Base-by-base conservation (phyloP, 371 early-diverging fungal genomes). In the Lichtheimia ramosa region DNA sequence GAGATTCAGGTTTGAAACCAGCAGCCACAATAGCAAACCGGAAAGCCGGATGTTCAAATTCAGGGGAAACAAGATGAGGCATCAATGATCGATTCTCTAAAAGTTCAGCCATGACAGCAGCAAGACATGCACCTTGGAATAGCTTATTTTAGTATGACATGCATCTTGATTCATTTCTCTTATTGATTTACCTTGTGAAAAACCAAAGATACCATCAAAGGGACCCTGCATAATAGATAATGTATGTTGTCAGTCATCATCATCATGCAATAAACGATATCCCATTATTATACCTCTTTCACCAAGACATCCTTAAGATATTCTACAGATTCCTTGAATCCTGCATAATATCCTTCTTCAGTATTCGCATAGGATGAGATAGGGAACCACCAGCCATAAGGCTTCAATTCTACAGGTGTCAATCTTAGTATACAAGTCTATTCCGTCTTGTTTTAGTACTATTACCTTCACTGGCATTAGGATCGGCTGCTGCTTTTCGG, bases 171-270 rank as follows among this genome's bases (percentile, higher is more conserved):
- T 43, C 7, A 4, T 3, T 28, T 2, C 28, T 34, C 10, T 34
- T 6, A 5, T 40, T 43, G 24, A n/a, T 16, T 27, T 62, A 65
- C 71, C 81, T 65, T 91, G 91, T 8, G 88, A 88, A 64, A 91
- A 91, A 5, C 91, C 91, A 63, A 91, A 73, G 5, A 91, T 75
- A 24, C 89, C 91, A 64, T 87, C 85, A 65, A 89, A 91, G 3
- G 89, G 88, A 4, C 88, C 89, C 77, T 84, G 25, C 27, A 43
- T 20, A 43, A 41, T 54, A n/a, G n/a, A n/a, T n/a, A n/a, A n/a
- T n/a, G n/a, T n/a, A n/a, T 54, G 16, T 7, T 16, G 16, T 15
- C 15, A 54, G 34, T 48, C 12, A 18, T 12, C 34, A 20, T 51
- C 23, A 7, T n/a, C 28, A 27, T 49, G 12, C 4, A 27, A 27